These are phyloP conservation scores for Betula pendula DNA, from an alignment of 306 rosid genomes.

Conservation along the genomic window DNA sequence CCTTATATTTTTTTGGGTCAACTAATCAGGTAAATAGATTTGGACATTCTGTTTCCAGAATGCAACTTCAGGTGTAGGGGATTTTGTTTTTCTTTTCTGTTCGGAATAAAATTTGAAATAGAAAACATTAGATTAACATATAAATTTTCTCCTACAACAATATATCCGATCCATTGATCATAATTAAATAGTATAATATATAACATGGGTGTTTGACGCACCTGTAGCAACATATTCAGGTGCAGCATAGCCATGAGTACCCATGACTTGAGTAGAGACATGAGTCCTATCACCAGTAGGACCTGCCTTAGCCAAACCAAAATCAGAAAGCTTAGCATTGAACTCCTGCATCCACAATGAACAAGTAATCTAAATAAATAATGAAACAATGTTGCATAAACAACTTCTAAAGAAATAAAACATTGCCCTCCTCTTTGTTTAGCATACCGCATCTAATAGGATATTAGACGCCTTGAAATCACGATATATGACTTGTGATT, in stretches of 20 bases:
- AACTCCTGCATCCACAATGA: constrained; percentile 58
- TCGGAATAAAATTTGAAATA: not conserved
- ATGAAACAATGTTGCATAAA: not conserved
- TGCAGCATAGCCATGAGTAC: constrained; percentile 96
- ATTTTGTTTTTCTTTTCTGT: not conserved
- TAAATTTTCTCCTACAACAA: not conserved
- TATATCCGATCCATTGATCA: not conserved
- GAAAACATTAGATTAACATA: not conserved
- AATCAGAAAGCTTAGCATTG: constrained; percentile 91
- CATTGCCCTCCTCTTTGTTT: not conserved
- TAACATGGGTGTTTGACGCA: constrained; percentile 31
- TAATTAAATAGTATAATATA: not conserved
- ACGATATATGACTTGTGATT: constrained; percentile 91
- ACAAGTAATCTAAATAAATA: constrained; percentile 14
- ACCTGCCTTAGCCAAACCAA: constrained; percentile 94
- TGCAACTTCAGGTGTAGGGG: not conserved
- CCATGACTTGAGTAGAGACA: constrained; percentile 93
- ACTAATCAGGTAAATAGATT: not conserved
- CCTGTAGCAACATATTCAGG: constrained; percentile 99
- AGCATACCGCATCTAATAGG: constrained; percentile 78
- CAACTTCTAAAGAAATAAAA: not conserved
- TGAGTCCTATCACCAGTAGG: constrained; percentile 97
- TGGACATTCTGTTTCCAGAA: not conserved
- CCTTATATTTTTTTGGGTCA: not conserved
- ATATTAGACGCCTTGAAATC: constrained; percentile 97